Evolutionary conservation across 108 stramenopile species (phyloP).

Genomic region (Discostella stelligeroides): DNA sequence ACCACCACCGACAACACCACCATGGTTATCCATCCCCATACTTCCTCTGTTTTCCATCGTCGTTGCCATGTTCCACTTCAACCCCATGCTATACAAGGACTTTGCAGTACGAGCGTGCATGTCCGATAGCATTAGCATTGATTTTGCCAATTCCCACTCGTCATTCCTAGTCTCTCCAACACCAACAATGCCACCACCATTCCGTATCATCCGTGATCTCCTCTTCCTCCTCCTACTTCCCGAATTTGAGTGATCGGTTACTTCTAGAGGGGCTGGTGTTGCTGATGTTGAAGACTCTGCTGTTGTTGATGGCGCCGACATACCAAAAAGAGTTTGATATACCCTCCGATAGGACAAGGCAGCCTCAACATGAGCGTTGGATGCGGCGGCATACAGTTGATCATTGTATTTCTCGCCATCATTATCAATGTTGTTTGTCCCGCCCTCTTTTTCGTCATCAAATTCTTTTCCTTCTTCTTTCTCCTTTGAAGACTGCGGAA

Average conservation of each 20-base stretch:
- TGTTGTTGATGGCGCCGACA: conserved; percentile 1
- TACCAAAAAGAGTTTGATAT: conserved; percentile 33
- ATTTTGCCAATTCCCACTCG: conserved; percentile 35
- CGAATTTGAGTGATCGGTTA: too few species aligned
- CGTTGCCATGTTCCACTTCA: conserved; percentile 48
- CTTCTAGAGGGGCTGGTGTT: too few species aligned
- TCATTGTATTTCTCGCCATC: conserved; percentile 5
- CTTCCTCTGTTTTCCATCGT: conserved; percentile 4
- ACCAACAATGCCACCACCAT: too few species aligned
- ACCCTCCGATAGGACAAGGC: conserved; percentile 35
- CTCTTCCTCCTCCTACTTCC: not conserved
- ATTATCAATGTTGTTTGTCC: not conserved
- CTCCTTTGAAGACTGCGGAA: not conserved
- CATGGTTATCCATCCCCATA: not conserved
- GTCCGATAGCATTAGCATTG: conserved; percentile 44
- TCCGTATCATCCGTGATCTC: not conserved
- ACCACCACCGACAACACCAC: too few species aligned
- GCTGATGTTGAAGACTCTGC: not conserved
- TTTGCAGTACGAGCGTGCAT: conserved; percentile 43
- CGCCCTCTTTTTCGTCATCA: too few species aligned
- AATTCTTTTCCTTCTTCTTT: too few species aligned
- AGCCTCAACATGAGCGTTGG: conserved; percentile 41
- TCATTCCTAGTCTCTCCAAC: not conserved
- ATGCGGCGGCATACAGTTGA: conserved; percentile 35
- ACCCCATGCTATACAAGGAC: conserved; percentile 40